Percentiles rank a stretch among this genome's conserved stretches.
Evolutionary conservation across 1,284 basidiomycete species (phyloP).

Genomic region (Papiliotrema laurentii): DNA sequence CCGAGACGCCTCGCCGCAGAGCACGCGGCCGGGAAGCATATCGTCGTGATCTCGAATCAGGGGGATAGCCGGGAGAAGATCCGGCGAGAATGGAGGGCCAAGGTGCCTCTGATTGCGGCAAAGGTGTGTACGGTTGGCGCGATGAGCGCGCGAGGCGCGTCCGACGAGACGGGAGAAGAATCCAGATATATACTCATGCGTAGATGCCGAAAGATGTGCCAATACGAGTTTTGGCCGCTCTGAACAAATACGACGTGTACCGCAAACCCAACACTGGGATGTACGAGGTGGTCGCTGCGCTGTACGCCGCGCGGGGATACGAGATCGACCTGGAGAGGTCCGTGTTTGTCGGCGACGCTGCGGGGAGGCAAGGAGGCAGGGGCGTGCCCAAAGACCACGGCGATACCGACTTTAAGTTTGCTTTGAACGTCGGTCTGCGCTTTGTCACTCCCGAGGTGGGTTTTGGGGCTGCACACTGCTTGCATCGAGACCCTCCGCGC

Average conservation of each 20-base stretch:
- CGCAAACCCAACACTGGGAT: slow-evolving; percentile 89
- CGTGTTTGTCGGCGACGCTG: slow-evolving; percentile 86
- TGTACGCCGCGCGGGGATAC: slow-evolving; percentile 59
- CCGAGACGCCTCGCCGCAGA: slow-evolving; percentile 61
- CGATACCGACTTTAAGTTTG: slow-evolving; percentile 79
- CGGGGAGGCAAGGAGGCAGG: slow-evolving; percentile 57
- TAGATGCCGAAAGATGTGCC: slow-evolving; percentile 66
- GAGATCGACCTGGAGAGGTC: slow-evolving; percentile 63
- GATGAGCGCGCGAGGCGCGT: not conserved
- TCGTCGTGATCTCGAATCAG: slow-evolving; percentile 80
- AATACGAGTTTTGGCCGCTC: slow-evolving; percentile 72
- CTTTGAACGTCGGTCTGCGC: slow-evolving; percentile 64
- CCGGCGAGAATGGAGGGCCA: slow-evolving; percentile 64
- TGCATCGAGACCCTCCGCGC: too few relatives aligned
- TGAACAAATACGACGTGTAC: slow-evolving; percentile 58
- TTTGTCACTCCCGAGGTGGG: slow-evolving; percentile 67
- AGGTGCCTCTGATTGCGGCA: slow-evolving; percentile 63
- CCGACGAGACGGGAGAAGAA: not conserved
- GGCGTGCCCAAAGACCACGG: slow-evolving; percentile 58
- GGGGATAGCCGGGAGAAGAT: slow-evolving; percentile 50
- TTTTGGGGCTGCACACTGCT: not conserved
- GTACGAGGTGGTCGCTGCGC: slow-evolving; percentile 66
- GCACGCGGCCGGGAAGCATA: slow-evolving; percentile 61
- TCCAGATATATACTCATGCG: not conserved
- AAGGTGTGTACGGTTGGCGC: slow-evolving; percentile 54